Conservation (phyloP, 805 yeast genomes). For the Hyphopichia homilentoma region DNA sequence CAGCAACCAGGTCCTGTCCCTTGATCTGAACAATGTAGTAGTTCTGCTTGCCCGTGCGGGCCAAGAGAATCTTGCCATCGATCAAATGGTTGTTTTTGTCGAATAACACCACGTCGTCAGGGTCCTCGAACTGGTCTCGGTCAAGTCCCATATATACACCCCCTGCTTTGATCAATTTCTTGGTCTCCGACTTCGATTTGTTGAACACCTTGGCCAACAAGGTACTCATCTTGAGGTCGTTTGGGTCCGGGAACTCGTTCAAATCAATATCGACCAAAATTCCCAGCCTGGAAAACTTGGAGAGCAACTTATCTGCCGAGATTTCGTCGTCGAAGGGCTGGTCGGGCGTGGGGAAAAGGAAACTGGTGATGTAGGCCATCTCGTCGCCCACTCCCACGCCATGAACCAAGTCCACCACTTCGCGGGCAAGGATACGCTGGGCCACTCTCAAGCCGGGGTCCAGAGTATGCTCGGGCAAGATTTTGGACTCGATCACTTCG, state of each 20-base stretch:
- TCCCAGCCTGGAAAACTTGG: slow-evolving; percentile 56
- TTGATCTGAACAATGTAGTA: slow-evolving; percentile 51
- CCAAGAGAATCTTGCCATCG: slow-evolving; percentile 56
- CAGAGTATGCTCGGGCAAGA: slow-evolving; percentile 49
- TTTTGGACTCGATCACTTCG: slow-evolving; percentile 45
- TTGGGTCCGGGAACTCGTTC: slow-evolving; percentile 26
- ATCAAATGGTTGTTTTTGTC: slow-evolving; percentile 47
- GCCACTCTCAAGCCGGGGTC: slow-evolving; percentile 68
- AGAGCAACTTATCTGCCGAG: slow-evolving; percentile 46
- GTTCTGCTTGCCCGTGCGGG: slow-evolving; percentile 73
- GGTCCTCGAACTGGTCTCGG: slow-evolving; percentile 46
- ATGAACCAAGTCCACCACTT: slow-evolving; percentile 83
- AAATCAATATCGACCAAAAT: slow-evolving; percentile 40
- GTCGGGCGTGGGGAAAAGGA: slow-evolving; percentile 59
- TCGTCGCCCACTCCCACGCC: slow-evolving; percentile 73
- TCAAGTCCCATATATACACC: slow-evolving; percentile 69
- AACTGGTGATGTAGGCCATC: slow-evolving; percentile 63
- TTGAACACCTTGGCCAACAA: slow-evolving; percentile 47
- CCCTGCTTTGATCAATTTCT: slow-evolving; percentile 61
- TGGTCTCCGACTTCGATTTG: slow-evolving; percentile 55
- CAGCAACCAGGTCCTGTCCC: background rate
- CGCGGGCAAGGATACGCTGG: slow-evolving; percentile 74
- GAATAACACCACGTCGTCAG: slow-evolving; percentile 47
- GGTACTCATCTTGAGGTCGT: slow-evolving; percentile 45
- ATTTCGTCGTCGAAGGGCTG: slow-evolving; percentile 44